Conservation (phyloP, 306 rosid species). For the Trifolium repens region DNA sequence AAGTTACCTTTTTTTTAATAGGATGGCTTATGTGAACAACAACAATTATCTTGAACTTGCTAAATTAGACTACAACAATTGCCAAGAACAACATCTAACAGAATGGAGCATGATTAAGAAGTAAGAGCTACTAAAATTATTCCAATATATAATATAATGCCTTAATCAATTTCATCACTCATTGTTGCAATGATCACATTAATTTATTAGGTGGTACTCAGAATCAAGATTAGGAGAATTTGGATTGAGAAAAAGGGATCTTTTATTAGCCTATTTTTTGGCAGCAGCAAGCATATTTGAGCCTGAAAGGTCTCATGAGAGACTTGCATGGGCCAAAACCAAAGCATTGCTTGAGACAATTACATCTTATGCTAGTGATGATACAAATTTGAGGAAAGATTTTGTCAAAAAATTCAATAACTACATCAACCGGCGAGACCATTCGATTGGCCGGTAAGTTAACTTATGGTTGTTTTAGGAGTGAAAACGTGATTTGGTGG, state of each 20-base stretch:
- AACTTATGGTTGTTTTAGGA: no score
- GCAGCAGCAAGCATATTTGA: conserved; percentile 79
- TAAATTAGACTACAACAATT: conserved; percentile 79
- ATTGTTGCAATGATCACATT: background rate
- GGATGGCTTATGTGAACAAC: conserved; percentile 82
- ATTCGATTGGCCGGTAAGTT: conserved; percentile 47
- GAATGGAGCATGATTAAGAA: conserved; percentile 78
- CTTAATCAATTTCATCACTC: background rate
- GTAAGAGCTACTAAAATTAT: conserved; percentile 43
- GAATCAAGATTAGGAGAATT: conserved; percentile 62
- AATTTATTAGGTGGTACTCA: conserved; percentile 70
- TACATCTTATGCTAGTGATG: conserved; percentile 47
- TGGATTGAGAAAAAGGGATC: conserved; percentile 65
- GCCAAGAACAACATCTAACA: conserved; percentile 69
- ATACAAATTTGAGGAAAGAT: conserved; percentile 44
- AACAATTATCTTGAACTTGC: conserved; percentile 81
- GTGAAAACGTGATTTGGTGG: no score
- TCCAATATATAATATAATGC: no score
- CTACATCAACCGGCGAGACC: conserved; percentile 27
- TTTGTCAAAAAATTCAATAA: conserved; percentile 56
- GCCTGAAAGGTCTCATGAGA: conserved; percentile 67
- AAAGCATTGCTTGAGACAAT: conserved; percentile 57
- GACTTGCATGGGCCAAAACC: conserved; percentile 86
- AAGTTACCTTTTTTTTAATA: conserved; percentile 28
- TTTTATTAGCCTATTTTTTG: conserved; percentile 70